Evolutionary conservation across 306 rosid genomes (phyloP).

Genomic region (Gleditsia sinensis): DNA sequence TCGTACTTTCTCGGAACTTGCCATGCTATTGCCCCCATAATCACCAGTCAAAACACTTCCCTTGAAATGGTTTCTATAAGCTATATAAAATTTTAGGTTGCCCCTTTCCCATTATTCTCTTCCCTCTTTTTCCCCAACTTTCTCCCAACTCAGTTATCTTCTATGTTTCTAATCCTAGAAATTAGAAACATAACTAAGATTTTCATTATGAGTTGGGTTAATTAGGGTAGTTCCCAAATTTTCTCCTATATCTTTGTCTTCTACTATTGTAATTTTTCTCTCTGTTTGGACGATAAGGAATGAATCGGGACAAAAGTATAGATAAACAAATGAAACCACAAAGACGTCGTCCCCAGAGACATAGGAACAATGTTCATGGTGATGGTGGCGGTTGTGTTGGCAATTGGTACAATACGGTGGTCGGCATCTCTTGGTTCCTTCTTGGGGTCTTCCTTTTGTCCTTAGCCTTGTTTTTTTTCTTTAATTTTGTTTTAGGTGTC

Average conservation of each 20-base stretch:
- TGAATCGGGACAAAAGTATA: slow-evolving; percentile 40
- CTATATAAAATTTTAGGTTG: not conserved
- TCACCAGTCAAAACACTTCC: no score
- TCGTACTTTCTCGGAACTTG: slow-evolving; percentile 8
- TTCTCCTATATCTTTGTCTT: not conserved
- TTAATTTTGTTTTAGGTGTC: not conserved
- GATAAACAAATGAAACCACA: slow-evolving; percentile 27
- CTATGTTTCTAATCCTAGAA: not conserved
- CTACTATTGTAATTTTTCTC: no score
- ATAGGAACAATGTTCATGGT: not conserved
- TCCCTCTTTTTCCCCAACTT: not conserved
- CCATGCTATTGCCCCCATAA: not conserved
- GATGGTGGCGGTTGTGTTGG: not conserved
- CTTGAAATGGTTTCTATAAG: no score
- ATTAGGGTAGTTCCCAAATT: not conserved
- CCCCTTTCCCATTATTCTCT: not conserved
- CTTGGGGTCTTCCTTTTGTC: not conserved
- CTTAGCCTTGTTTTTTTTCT: slow-evolving; percentile 16
- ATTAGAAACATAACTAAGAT: not conserved
- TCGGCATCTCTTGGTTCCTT: slow-evolving; percentile 23
- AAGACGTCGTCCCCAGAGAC: not conserved
- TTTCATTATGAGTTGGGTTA: not conserved
- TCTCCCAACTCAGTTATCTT: not conserved
- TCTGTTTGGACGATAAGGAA: not conserved
- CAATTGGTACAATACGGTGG: not conserved